Conservation (phyloP, 257 asterid genomes). For the Ilex aquifolium region DNA sequence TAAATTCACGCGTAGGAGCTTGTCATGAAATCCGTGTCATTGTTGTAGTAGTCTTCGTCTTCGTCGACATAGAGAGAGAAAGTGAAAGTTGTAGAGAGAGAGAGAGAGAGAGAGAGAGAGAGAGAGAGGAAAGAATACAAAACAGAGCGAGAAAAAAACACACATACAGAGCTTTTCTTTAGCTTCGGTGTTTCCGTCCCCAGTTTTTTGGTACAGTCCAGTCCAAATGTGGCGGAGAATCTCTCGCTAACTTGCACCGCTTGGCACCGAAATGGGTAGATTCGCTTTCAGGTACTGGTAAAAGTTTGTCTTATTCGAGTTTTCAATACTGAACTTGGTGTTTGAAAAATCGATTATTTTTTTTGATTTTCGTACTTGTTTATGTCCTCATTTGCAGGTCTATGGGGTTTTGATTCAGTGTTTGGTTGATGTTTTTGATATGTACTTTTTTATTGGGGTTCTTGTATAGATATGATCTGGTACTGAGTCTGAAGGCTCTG, state of each 20-base stretch:
- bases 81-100: slow-evolving; percentile 5
- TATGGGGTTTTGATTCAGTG: neutral
- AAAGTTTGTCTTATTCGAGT: neutral
- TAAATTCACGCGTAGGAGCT: slow-evolving; percentile 61
- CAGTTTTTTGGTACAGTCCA: slow-evolving; percentile 1
- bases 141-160: neutral
- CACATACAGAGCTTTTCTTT: neutral
- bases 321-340: neutral
- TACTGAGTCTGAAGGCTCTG: neutral
- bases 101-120: slow-evolving; percentile 6
- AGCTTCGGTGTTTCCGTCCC: slow-evolving; percentile 12
- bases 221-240: slow-evolving; percentile 29
- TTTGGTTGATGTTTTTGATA: too few species aligned
- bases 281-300: slow-evolving; percentile 17
- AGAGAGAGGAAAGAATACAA: neutral
- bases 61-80: slow-evolving; percentile 23
- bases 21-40: slow-evolving; percentile 56
- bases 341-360: neutral
- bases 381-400: neutral
- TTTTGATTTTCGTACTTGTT: neutral
- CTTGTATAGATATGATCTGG: neutral
- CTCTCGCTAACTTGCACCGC: slow-evolving; percentile 24
- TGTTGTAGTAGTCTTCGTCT: slow-evolving; percentile 28
- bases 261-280: slow-evolving; percentile 4
- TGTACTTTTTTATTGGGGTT: too few species aligned